These are phyloP conservation scores for Exophiala calicioides DNA, from an alignment of 2,329 filamentous ascomycete species.

Conservation along the genomic window DNA sequence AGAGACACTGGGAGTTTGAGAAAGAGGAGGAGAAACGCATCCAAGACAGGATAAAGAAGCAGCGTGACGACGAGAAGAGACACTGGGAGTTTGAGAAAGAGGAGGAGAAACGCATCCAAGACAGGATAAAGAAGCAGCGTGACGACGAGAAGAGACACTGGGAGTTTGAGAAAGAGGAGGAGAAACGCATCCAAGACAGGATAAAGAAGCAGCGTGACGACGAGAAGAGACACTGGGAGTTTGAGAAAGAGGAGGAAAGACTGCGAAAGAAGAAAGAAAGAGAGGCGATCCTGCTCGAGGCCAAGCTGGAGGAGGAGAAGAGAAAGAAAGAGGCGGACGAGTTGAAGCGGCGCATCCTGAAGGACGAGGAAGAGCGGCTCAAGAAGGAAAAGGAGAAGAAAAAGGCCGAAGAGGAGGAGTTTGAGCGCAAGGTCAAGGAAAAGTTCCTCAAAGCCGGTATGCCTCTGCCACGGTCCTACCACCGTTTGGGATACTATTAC, in stretches of 20 bases:
- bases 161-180: conserved; percentile 41
- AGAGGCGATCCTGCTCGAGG: conserved; percentile 29
- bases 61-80: conserved; percentile 30
- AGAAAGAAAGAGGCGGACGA: conserved; percentile 31
- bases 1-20: conserved; percentile 24
- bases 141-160: conserved; percentile 32
- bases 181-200: conserved; percentile 49
- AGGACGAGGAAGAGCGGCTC: conserved; percentile 39
- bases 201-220: conserved; percentile 36
- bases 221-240: conserved; percentile 22
- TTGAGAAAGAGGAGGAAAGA: conserved; percentile 32
- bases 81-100: conserved; percentile 29
- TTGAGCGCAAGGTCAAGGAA: conserved; percentile 40
- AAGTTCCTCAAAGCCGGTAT: conserved; percentile 37
- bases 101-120: conserved; percentile 42
- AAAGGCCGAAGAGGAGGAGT: conserved; percentile 56
- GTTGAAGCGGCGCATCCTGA: conserved; percentile 30
- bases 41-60: conserved; percentile 42
- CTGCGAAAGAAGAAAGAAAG: conserved; percentile 35
- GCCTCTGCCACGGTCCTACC: conserved; percentile 4
- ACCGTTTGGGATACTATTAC: conserved; percentile 7
- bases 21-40: conserved; percentile 38
- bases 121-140: conserved; percentile 37
- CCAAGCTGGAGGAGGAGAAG: conserved; percentile 31
- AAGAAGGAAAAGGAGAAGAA: conserved; percentile 52